These are phyloP conservation scores for Rhizophora mangle DNA, from an alignment of 345 rosid genomes.

Conservation along the genomic window DNA sequence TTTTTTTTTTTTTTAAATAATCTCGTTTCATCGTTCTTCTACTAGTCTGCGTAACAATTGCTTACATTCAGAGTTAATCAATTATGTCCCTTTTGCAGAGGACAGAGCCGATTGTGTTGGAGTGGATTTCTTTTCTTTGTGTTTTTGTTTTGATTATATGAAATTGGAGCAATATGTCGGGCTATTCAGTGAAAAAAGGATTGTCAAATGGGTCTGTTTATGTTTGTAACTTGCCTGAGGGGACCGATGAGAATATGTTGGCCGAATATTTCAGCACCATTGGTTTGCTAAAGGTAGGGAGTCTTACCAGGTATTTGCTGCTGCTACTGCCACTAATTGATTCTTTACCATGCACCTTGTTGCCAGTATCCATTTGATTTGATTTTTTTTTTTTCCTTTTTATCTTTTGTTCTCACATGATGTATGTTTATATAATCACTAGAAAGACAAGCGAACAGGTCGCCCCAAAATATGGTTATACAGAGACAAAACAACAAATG, in stretches of 20 bases:
- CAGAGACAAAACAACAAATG: constrained; percentile 81
- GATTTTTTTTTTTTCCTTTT: neutral
- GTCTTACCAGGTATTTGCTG: neutral
- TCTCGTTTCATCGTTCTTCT: too few species aligned
- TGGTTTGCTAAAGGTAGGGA: constrained; percentile 84
- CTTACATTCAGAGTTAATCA: too few species aligned
- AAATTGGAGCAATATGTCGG: constrained; percentile 57
- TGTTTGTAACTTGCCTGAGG: constrained; percentile 77
- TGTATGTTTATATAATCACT: neutral
- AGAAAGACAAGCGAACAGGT: constrained; percentile 94
- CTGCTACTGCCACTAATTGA: neutral
- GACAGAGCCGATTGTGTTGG: too few species aligned
- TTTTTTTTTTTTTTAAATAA: too few species aligned
- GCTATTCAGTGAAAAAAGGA: constrained; percentile 54
- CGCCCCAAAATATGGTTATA: constrained; percentile 92
- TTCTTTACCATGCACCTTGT: neutral
- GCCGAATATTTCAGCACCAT: constrained; percentile 94
- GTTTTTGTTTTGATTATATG: constrained; percentile 20
- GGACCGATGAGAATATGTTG: constrained; percentile 82
- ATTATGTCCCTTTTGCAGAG: too few species aligned
- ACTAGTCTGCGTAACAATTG: too few species aligned
- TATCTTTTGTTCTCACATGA: neutral
- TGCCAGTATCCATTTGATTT: too few species aligned
- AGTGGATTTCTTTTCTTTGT: neutral
- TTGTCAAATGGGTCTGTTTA: constrained; percentile 73